Base-by-base conservation (phyloP, 495 filamentous ascomycete species). In the Penicillium robsamsonii region DNA sequence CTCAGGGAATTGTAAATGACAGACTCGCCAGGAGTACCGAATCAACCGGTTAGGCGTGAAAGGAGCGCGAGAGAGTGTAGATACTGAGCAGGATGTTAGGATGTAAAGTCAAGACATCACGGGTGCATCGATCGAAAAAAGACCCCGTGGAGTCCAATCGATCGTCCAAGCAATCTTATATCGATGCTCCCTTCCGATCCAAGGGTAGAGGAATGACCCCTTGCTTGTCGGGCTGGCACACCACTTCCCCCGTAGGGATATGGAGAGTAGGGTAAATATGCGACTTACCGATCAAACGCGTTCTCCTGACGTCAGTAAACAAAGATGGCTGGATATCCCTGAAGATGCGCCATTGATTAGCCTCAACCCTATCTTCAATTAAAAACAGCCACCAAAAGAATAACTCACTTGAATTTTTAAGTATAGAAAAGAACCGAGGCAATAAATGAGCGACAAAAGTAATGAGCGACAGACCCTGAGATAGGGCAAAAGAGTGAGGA, bases 11-110 rank as follows among this genome's bases (percentile, higher is more conserved):
- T 40, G 52, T 44, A 40, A 49, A 41, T 6, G 29, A 54, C 22
- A 9, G 38, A 57, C 58, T 68, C 59, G 53, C 60, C 63, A 65
- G 56, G 53, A 67, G 59, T 40, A 65, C 62, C 62, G 55, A 63
- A 38, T 65, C 57, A 57, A 68, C 35, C 63, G 60, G 60, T 50
- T 30, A 55, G 56, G 51, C 53, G 53, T 47, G 33, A 35, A 35
- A 25, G 20, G 12, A 41, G 18, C 22, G 30, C 20, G 27, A 35
- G 33, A 43, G 17, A 22, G 20, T 46, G 50, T 50, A 15, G 24
- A 37, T n/a, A 56, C 60, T 66, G 48, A 48, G 27, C 22, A 48
- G 22, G 17, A 60, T 57, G 58, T 66, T 51, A 66, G 63, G 13
- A 38, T n/a, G 35, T n/a, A 51, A 47, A 30, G 4, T 12, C 29